phyloP scores from a whole-genome alignment of 2,329 filamentous ascomycete species.

The Penicillium frequentans region DNA sequence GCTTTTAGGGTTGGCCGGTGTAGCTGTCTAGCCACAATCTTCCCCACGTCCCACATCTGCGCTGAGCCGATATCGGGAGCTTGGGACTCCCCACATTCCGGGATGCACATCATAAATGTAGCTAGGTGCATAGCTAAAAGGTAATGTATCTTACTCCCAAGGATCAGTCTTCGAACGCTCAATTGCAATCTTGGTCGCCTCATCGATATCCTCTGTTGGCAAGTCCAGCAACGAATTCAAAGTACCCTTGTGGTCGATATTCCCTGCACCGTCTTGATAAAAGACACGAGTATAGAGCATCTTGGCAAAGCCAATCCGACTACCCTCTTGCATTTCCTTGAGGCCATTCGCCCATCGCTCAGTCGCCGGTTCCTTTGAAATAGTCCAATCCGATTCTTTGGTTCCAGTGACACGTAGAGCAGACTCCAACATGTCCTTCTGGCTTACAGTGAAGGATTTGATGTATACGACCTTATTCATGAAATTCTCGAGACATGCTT shows the following conservation, averaged over 20 bases:
- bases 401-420: conserved; percentile 25
- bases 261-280: conserved; percentile 40
- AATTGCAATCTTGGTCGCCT: conserved; percentile 51
- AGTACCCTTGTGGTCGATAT: conserved; percentile 38
- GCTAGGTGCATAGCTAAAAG: background rate
- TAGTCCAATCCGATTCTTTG: conserved; percentile 38
- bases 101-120: background rate
- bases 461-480: conserved; percentile 17
- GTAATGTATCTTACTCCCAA: background rate
- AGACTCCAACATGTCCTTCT: conserved; percentile 27
- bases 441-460: conserved; percentile 21
- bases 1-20: background rate
- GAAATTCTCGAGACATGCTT: conserved; percentile 12
- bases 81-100: background rate
- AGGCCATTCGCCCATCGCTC: conserved; percentile 51
- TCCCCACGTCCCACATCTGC: background rate
- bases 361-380: conserved; percentile 48
- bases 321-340: conserved; percentile 45
- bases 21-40: background rate
- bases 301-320: conserved; percentile 45
- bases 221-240: conserved; percentile 56
- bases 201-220: conserved; percentile 59
- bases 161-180: conserved; percentile 18
- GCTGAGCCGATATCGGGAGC: background rate
- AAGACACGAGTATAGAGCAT: conserved; percentile 59